Evolutionary conservation across 768 basidiomycete species (phyloP), one percentile per base, ranked within the genome.

Genomic region (Hygrocybe punicea): DNA sequence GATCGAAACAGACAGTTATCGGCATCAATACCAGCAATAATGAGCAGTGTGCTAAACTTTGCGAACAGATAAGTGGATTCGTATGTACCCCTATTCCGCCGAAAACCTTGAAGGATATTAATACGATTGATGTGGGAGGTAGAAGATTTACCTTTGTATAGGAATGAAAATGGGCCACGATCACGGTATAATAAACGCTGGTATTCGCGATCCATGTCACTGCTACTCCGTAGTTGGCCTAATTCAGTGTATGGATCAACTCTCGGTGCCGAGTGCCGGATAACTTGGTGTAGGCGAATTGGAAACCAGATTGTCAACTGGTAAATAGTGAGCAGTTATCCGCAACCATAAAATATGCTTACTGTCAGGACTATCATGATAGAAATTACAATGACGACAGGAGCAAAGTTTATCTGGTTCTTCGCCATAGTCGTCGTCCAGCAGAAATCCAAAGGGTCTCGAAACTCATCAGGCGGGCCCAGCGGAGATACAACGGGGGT

Each of bases 371-470:
- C 71, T 3, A 81, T 80, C 10, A 84, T 45, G 0, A 76, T 62
- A 1, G 87, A 80, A 23, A 87, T 63, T n/a, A 84, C 76, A 4
- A 91, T 70, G 17, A 89, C 67, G 3, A 81, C 62, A 23, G 84
- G 85, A 0, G 88, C 87, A 60, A 78, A 85, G 65, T 91, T 91
- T 58, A 89, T 71, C 65, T 85, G 76, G 58, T 86, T 83, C 37
- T 77, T 75, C 54, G 80, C 78, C 86, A 90, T 87, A 1, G 87
- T 90, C 0, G 89, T 91, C 3, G 86, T 89, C 74, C 82, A 91
- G 68, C 87, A 91, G 60, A 89, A 89, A 67, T 89, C 85, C 50
- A 86, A 63, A 3, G 87, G 79, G 58, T 82, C 80, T 40, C 82
- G 81, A 66, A 73, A 87, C 62, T 82, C 76, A 53, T 73, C 75